Conservation (phyloP, 306 rosid genomes). For the Malus fusca region DNA sequence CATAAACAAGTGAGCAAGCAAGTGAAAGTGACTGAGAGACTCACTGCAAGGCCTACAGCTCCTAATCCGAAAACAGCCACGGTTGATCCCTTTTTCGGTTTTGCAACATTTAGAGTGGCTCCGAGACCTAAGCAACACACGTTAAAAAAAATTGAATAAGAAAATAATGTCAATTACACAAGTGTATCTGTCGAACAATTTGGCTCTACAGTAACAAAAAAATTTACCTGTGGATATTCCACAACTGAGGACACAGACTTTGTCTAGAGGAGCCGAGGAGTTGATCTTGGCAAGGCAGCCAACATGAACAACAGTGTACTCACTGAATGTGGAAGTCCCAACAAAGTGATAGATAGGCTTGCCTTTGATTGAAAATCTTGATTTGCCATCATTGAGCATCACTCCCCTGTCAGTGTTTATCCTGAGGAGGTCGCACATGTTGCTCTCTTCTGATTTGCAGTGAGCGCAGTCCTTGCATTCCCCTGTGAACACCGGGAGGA, state of each 20-base stretch:
- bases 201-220: background rate
- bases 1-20: background rate
- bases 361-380: slow-evolving; percentile 68
- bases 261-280: slow-evolving; percentile 86
- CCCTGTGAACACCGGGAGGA: slow-evolving; percentile 86
- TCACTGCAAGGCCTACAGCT: slow-evolving; percentile 90
- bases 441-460: slow-evolving; percentile 84
- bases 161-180: background rate
- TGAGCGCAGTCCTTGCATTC: slow-evolving; percentile 84
- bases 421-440: slow-evolving; percentile 86
- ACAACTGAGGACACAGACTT: slow-evolving; percentile 86
- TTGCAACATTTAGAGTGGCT: slow-evolving; percentile 85
- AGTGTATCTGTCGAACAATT: background rate
- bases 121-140: slow-evolving; percentile 53
- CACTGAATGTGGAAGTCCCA: slow-evolving; percentile 87
- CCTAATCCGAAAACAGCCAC: slow-evolving; percentile 88
- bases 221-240: slow-evolving; percentile 76
- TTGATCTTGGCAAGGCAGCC: slow-evolving; percentile 82
- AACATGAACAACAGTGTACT: slow-evolving; percentile 69
- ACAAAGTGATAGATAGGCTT: slow-evolving; percentile 71
- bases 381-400: slow-evolving; percentile 53
- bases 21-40: slow-evolving; percentile 6
- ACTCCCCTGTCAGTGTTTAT: slow-evolving; percentile 82
- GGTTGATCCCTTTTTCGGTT: slow-evolving; percentile 67
- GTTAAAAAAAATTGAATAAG: background rate